Evolutionary conservation across 2,329 filamentous ascomycete species (phyloP).

Genomic region (Amauroascus verrucosus): DNA sequence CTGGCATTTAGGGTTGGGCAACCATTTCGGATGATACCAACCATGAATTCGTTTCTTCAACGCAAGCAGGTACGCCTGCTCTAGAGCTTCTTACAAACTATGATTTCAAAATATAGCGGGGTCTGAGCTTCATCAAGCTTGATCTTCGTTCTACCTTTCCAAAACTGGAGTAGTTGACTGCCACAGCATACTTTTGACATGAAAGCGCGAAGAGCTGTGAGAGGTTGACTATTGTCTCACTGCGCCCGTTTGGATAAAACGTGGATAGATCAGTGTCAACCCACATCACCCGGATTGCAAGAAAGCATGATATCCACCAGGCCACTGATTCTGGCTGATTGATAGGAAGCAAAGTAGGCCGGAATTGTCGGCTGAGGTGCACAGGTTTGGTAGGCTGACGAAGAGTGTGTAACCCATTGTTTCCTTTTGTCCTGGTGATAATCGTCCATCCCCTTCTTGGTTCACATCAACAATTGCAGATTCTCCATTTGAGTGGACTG

Average conservation of each 20-base stretch:
- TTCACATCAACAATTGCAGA: no score
- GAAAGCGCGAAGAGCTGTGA: conserved; percentile 9
- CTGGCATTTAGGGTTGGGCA: conserved; percentile 7
- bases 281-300: conserved; percentile 9
- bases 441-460: not conserved
- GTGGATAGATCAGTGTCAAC: conserved; percentile 7
- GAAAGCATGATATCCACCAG: conserved; percentile 4
- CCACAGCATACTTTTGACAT: conserved; percentile 6
- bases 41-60: not conserved
- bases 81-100: not conserved
- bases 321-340: not conserved
- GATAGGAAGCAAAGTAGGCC: not conserved
- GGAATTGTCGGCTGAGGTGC: conserved; percentile 3
- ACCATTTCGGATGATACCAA: conserved; percentile 10
- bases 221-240: conserved; percentile 12
- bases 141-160: conserved; percentile 3
- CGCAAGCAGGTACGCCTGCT: conserved; percentile 9
- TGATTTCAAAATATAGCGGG: not conserved
- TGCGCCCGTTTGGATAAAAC: conserved; percentile 12
- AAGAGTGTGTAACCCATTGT: conserved; percentile 10
- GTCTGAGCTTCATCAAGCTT: not conserved
- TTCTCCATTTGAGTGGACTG: not conserved
- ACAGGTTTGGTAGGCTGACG: conserved; percentile 11
- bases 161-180: not conserved
- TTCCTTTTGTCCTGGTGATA: conserved; percentile 10